phyloP scores from a whole-genome alignment of 192 early-diverging fungal genomes.

The Coemansia sp. region DNA sequence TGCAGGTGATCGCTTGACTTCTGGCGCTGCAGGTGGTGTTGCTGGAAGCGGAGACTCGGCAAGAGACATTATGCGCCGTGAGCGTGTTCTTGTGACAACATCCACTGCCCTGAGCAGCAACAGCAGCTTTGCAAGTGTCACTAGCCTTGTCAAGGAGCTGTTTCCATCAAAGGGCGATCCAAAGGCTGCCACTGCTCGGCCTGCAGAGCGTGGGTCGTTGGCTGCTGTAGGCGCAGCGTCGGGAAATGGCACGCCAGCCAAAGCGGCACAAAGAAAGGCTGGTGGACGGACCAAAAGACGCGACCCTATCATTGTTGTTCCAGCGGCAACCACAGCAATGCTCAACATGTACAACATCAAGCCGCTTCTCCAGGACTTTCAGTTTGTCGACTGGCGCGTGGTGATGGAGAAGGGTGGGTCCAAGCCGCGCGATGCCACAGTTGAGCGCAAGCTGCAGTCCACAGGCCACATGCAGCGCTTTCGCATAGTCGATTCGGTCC shows the following conservation, averaged over 20 bases:
- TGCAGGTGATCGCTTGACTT: neutral
- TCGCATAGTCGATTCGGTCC: conserved; percentile 79
- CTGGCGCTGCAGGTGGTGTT: neutral
- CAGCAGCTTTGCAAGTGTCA: conserved; percentile 47
- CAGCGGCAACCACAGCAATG: conserved; percentile 77
- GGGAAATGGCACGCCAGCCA: conserved; percentile 20
- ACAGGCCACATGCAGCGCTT: conserved; percentile 59
- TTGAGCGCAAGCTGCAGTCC: conserved; percentile 58
- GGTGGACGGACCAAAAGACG: conserved; percentile 42
- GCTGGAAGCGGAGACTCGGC: conserved; percentile 13
- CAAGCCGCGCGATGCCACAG: conserved; percentile 64
- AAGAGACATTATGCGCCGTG: conserved; percentile 33
- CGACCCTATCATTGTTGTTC: conserved; percentile 90
- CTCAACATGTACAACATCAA: conserved; percentile 89
- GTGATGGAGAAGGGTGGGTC: conserved; percentile 61
- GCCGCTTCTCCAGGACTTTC: conserved; percentile 75
- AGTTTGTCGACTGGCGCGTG: conserved; percentile 65
- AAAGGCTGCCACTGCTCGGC: neutral
- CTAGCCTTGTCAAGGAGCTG: conserved; percentile 39
- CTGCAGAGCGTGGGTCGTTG: neutral
- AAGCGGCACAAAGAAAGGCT: conserved; percentile 9
- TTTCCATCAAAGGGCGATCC: conserved; percentile 29
- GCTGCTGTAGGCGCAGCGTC: conserved; percentile 2
- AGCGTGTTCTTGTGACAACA: conserved; percentile 34
- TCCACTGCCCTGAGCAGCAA: conserved; percentile 39